Evolutionary conservation across 2,329 filamentous ascomycete genomes (phyloP).

Genomic region (Macroventuria anomochaeta): DNA sequence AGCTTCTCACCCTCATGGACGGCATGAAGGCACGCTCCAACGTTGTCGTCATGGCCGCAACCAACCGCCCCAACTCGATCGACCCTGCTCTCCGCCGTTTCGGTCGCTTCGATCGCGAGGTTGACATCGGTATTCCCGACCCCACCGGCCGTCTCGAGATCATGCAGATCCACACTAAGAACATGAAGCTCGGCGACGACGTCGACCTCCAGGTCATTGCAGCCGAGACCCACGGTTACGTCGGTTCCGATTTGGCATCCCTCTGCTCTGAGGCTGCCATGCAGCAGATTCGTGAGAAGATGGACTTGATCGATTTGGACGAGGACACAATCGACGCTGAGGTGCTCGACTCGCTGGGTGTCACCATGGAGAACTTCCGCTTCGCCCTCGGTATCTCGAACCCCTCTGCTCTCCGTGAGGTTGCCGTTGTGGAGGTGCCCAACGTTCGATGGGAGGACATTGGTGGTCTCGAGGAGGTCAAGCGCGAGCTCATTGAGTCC

Average conservation of each 20-base stretch:
- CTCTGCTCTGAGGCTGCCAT: slow-evolving; percentile 99
- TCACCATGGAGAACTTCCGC: slow-evolving; percentile 99
- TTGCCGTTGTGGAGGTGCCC: slow-evolving; percentile 98
- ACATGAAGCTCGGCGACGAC: slow-evolving; percentile 98
- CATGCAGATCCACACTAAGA: slow-evolving; percentile 99
- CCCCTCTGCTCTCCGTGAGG: slow-evolving; percentile 96
- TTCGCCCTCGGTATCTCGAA: slow-evolving; percentile 98
- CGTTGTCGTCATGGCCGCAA: slow-evolving; percentile 98
- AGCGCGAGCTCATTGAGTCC: slow-evolving; percentile 98
- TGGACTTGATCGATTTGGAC: slow-evolving; percentile 98
- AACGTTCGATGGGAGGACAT: slow-evolving; percentile 99
- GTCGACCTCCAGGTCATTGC: slow-evolving; percentile 97
- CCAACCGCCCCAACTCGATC: slow-evolving; percentile 98
- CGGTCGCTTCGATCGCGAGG: slow-evolving; percentile 98
- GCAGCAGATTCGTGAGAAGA: slow-evolving; percentile 99
- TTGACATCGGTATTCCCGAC: slow-evolving; percentile 97
- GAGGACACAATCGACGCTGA: slow-evolving; percentile 99
- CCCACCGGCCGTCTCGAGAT: slow-evolving; percentile 98
- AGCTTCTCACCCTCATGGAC: slow-evolving; percentile 97
- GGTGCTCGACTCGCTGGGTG: slow-evolving; percentile 95
- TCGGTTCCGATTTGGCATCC: slow-evolving; percentile 96
- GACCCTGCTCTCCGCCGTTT: slow-evolving; percentile 97
- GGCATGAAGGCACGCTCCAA: slow-evolving; percentile 99
- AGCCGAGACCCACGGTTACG: slow-evolving; percentile 97
- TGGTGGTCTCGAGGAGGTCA: slow-evolving; percentile 96